Evolutionary conservation across 1,284 basidiomycete species (phyloP), one percentile per base, ranked within the genome.

Genomic region (Schizophyllum amplum): DNA sequence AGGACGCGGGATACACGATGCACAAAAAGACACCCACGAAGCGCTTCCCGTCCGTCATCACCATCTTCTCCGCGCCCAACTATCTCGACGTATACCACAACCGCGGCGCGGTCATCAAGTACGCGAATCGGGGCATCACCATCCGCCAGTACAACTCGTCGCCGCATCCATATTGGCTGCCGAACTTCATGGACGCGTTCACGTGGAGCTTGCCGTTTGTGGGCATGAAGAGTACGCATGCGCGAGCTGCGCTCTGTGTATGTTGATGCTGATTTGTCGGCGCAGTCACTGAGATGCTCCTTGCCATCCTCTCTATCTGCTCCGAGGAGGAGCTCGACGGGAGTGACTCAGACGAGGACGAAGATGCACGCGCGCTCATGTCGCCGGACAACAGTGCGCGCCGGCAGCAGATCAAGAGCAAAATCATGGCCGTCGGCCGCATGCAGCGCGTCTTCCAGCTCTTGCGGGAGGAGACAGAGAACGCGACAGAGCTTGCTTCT

Each of bases 191-290:
- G 91, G 94, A 99, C 69, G 96, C 92, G 46, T 99, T 99, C 71
- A 98, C 96, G 1, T 99, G 97, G 97, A 94, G 90, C 79, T 74
- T 99, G 63, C 97, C 96, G 0, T 99, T 99, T 68, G 97, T 99
- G 2, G 96, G 96, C 49, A 86, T 94, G 59, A 99, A 99, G 77
- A 98, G 94, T 93, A 68, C 63, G 84, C 50, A 9, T 47, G 11
- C 55, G 46, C 61, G 53, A 15, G 24, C 50, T 42, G 46, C 42
- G 9, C 21, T 47, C 9, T 22, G 21, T 46, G 17, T 48, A 52
- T 1, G 51, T 54, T 47, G 22, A 47, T 49, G 24, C 42, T 21
- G 53, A 51, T 4, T 46, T 42, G 13, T 46, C 47, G 17, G 26
- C 47, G 7, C 47, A 94, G 92, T 97, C 66, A 90, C 93, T 58